Base-by-base conservation (phyloP, 805 yeast genomes). In the Candida morakotiae region DNA sequence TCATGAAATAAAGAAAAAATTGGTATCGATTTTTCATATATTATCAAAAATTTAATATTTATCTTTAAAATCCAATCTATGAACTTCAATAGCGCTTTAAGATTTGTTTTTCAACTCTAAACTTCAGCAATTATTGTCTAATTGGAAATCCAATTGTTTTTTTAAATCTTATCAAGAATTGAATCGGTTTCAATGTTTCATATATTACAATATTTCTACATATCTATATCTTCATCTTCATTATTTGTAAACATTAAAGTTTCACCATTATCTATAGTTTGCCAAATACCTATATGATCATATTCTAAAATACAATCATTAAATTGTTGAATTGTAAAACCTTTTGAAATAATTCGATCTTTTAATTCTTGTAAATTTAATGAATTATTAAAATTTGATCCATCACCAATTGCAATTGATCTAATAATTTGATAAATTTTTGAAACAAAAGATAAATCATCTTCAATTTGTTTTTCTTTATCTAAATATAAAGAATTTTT, bases 311-410 rank as follows among this genome's bases (percentile, higher is more conserved):
- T 68, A 70, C 95, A 85, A 40, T 77, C 82, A 38, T 72, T 76
- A 46, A 91, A 75, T 55, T 87, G 87, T 44, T 80, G 75, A 51
- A 81, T 81, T 0, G 95, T 87, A 62, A 76, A 91, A 4, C 96
- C 96, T 62, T 83, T 82, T 24, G 85, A 83, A 28, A 87, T 65
- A 22, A 83, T 79, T 3, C 84, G 69, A 43, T 79, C 79, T 44
- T 75, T 74, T 42, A 89, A 69, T 9, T 60, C 70, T 34, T 56
- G 66, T 73, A 76, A 60, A 29, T 65, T 48, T 32, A 70, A 56
- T 14, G 64, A 50, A 36, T 58, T 58, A 5, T 45, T 35, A 27
- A 52, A 44, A 28, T 45, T 45, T 20, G 53, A 41, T 16, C 63
- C 63, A 35, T 59, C 63, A 11, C 59, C 59, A 37, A 62, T 60